Conservation (phyloP, 495 filamentous ascomycete genomes). For the Penicillium roqueforti region DNA sequence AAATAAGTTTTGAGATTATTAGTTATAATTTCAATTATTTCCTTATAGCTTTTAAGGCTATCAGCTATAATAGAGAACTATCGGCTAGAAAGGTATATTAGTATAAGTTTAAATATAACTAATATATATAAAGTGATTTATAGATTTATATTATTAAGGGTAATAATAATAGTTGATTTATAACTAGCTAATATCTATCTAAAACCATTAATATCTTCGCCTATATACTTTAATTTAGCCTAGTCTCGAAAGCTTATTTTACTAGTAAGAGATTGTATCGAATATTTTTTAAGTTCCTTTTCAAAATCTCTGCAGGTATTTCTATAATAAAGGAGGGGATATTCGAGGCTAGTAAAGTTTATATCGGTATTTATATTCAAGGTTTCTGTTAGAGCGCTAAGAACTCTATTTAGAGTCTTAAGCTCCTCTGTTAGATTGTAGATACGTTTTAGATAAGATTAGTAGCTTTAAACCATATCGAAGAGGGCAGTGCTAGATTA, state of each 20-base stretch:
- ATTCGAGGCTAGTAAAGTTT: slow-evolving; percentile 16
- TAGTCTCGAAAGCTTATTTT: slow-evolving; percentile 28
- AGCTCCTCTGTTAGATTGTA: slow-evolving; percentile 41
- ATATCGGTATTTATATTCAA: slow-evolving; percentile 14
- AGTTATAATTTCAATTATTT: slow-evolving; percentile 34
- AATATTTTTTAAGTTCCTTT: slow-evolving; percentile 20
- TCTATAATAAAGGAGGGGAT: slow-evolving; percentile 26
- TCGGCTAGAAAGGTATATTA: slow-evolving; percentile 16
- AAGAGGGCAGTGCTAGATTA: slow-evolving; percentile 37
- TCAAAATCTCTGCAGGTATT: slow-evolving; percentile 27
- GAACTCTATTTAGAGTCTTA: slow-evolving; percentile 34
- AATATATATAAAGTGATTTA: slow-evolving; percentile 22
- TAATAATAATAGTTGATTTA: slow-evolving; percentile 40
- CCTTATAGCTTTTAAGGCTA: slow-evolving; percentile 29
- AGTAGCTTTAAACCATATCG: slow-evolving; percentile 38
- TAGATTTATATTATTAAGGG: slow-evolving; percentile 36
- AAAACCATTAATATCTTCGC: slow-evolving; percentile 31
- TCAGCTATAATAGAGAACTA: slow-evolving; percentile 27
- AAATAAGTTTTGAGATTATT: slow-evolving; percentile 37
- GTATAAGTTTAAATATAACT: slow-evolving; percentile 4
- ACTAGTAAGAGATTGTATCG: slow-evolving; percentile 12
- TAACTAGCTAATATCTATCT: slow-evolving; percentile 32
- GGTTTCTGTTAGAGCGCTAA: slow-evolving; percentile 31
- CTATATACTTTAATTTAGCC: slow-evolving; percentile 29
- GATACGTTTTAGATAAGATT: slow-evolving; percentile 32